Conservation (phyloP, 208 protist species). For the Leishmania tropica region DNA sequence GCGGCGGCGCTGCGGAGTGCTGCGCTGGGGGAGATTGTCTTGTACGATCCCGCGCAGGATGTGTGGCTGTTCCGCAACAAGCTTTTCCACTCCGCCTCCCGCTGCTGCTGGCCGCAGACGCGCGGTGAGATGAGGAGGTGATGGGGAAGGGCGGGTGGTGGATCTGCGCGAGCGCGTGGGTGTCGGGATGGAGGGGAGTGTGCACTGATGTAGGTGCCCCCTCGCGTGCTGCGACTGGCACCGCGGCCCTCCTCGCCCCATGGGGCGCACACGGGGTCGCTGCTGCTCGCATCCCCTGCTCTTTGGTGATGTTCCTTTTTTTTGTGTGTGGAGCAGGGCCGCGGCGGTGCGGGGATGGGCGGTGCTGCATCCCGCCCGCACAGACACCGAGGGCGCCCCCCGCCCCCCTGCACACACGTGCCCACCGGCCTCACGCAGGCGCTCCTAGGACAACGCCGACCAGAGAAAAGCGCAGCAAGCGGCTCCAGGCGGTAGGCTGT, state of each 20-base stretch:
- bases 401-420: not conserved
- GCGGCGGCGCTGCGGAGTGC: constrained; percentile 46
- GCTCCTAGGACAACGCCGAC: too few species aligned
- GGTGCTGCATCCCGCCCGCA: not conserved
- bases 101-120: constrained; percentile 49
- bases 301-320: not conserved
- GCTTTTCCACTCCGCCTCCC: constrained; percentile 74
- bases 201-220: not conserved
- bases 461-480: too few species aligned
- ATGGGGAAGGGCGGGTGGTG: not conserved
- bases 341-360: not conserved
- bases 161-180: not conserved
- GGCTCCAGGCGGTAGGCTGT: too few species aligned
- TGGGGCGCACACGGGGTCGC: not conserved
- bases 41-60: constrained; percentile 82
- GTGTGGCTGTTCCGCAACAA: constrained; percentile 77
- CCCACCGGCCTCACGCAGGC: too few species aligned
- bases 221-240: not conserved
- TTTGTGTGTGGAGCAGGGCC: not conserved
- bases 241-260: not conserved
- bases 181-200: not conserved
- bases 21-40: constrained; percentile 63
- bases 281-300: not conserved
- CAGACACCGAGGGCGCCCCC: not conserved
- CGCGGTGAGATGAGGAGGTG: not conserved